Base-by-base conservation (phyloP, 805 yeast species). In the Saccharomycopsis lassenensis region DNA sequence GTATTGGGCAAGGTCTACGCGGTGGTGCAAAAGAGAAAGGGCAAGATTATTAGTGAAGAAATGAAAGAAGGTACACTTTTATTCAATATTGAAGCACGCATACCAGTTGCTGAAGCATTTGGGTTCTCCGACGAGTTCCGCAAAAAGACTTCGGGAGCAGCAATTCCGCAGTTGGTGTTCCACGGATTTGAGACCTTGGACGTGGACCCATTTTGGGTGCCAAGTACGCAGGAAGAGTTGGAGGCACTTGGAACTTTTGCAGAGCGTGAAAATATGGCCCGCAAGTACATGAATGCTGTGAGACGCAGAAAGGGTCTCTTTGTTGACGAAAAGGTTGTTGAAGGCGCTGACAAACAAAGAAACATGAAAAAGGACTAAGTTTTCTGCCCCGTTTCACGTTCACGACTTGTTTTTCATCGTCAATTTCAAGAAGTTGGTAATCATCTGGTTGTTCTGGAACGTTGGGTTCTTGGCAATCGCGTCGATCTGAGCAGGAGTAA, bases 61-160 rank as follows among this genome's bases (percentile, higher is more conserved):
- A 76, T 91, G 84, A 87, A 91, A 52, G 98, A 91, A 54, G 99
- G 99, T 7, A 91, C 98, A 0, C 95, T 97, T 15, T 86, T 89
- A 49, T 91, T 91, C 65, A 82, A 82, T 20, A 74, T 91, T 39
- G 74, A 69, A 14, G 94, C 97, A 0, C 62, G 74, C 36, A 65
- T 91, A 17, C 98, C 99, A 0, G 96, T 91, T 17, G 80, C 83
- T 6, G 96, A 89, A 54, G 95, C 96, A 1, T 87, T 91, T 62
- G 98, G 98, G 1, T 85, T 91, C 50, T 76, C 95, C 37, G 97
- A 89, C 50, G 97, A 93, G 47, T 83, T 91, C 29, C 66, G 97
- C 39, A 91, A 85, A 58, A 72, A 72, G 47, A 89, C 98, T 0
- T 83, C 95, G 1, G 99, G 99, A 40, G 94, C 95, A 2, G 98